Percentiles rank a stretch among this genome's conserved stretches.
phyloP scores from a whole-genome alignment of 2,329 filamentous ascomycete species.

The Chrysoporthe deuterocubensis region DNA sequence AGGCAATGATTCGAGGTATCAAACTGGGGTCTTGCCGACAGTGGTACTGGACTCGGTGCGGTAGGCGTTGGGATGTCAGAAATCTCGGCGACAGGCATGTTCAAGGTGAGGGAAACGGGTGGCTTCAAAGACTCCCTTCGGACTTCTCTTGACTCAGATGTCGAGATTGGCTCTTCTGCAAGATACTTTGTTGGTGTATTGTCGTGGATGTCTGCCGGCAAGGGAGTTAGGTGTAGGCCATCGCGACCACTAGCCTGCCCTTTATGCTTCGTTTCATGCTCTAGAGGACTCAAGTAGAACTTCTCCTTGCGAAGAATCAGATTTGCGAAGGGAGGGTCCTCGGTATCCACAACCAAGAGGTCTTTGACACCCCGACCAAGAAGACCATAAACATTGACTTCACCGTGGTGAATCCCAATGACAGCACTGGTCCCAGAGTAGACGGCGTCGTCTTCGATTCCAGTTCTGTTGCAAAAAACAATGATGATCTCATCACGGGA shows the following conservation, averaged over 20 bases:
- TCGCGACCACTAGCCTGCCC: not conserved
- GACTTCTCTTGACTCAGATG: not conserved
- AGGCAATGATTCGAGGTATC: constrained; percentile 31
- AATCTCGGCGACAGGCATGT: constrained; percentile 11
- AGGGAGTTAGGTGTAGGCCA: constrained; percentile 1
- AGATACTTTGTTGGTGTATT: constrained; percentile 3
- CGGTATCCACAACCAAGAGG: constrained; percentile 62
- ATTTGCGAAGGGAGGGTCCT: constrained; percentile 39
- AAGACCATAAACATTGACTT: constrained; percentile 63
- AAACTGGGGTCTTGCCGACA: constrained; percentile 37
- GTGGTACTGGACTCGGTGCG: constrained; percentile 40
- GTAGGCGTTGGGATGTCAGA: constrained; percentile 38
- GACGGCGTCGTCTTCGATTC: constrained; percentile 58
- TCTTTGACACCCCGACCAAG: constrained; percentile 65
- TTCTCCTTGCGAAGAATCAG: constrained; percentile 36
- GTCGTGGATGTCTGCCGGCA: not conserved
- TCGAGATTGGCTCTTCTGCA: not conserved
- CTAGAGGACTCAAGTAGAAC: not conserved
- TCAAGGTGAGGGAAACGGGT: not conserved
- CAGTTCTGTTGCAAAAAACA: constrained; percentile 66
- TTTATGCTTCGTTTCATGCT: constrained; percentile 1
- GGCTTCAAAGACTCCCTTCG: not conserved
- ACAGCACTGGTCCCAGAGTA: constrained; percentile 70
- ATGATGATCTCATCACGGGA: constrained; percentile 57
- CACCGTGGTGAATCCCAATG: constrained; percentile 59